Percentiles rank a stretch among this genome's conserved stretches.
phyloP scores from a whole-genome alignment of 129 eudicot genomes.

The Chrysanthemum lavandulifolium region DNA sequence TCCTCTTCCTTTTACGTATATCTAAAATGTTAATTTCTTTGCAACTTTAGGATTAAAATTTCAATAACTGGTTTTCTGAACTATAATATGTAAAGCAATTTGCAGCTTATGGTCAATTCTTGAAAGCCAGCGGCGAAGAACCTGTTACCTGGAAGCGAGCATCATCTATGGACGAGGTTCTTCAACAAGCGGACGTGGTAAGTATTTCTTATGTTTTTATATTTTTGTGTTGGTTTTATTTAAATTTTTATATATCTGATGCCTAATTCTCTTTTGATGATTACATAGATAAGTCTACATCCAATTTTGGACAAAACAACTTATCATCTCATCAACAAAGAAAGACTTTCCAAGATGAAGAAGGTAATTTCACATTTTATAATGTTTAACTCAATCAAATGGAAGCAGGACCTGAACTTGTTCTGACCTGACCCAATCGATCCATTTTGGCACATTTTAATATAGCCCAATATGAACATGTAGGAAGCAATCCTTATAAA shows the following conservation, averaged over 20 bases:
- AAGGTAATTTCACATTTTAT: slow-evolving; percentile 41
- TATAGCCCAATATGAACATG: not conserved
- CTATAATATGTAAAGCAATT: slow-evolving; percentile 16
- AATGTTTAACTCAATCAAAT: slow-evolving; percentile 3
- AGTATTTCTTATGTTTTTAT: slow-evolving; percentile 4
- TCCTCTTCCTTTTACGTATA: not conserved
- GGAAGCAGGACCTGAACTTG: not conserved
- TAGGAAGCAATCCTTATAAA: slow-evolving; percentile 94
- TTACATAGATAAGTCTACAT: slow-evolving; percentile 87
- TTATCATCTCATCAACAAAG: slow-evolving; percentile 95
- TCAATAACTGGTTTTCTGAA: not conserved
- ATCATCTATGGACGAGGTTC: slow-evolving; percentile 91
- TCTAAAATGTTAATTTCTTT: not conserved
- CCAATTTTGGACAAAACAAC: slow-evolving; percentile 97
- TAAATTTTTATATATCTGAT: not conserved
- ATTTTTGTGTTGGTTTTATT: not conserved
- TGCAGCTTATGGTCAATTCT: slow-evolving; percentile 96
- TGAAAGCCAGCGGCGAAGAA: slow-evolving; percentile 93
- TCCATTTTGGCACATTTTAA: not conserved
- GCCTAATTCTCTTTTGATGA: not conserved
- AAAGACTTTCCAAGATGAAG: slow-evolving; percentile 89
- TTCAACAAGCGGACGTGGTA: slow-evolving; percentile 88
- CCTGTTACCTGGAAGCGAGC: slow-evolving; percentile 99
- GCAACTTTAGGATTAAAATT: not conserved
- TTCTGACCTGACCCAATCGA: no score